Conservation (phyloP, 2,329 filamentous ascomycete species). For the Thielaviopsis musarum region DNA sequence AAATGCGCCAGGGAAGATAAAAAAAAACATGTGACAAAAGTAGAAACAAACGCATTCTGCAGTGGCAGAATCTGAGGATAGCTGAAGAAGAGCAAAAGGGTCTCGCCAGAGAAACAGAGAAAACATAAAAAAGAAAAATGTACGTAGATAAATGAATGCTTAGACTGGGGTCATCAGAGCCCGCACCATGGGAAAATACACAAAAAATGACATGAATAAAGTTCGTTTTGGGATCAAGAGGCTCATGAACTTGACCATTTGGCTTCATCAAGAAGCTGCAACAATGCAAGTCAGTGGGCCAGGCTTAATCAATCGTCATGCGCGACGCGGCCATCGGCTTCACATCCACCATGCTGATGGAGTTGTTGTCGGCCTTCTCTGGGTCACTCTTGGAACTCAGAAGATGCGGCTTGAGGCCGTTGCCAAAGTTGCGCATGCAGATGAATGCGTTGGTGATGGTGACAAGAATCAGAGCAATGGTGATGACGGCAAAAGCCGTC, state of each 20-base stretch:
- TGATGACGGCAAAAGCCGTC: conserved; percentile 87
- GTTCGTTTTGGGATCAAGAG: background rate
- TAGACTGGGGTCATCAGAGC: background rate
- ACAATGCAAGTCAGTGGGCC: background rate
- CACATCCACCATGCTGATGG: conserved; percentile 38
- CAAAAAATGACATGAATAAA: background rate
- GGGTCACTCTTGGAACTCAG: conserved; percentile 32
- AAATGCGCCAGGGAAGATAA: background rate
- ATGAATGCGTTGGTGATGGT: conserved; percentile 78
- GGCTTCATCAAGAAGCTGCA: background rate
- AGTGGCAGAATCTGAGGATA: background rate
- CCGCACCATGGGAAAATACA: background rate
- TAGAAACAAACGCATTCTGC: background rate
- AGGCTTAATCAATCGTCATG: conserved; percentile 43
- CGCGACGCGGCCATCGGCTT: conserved; percentile 37
- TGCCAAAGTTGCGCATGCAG: conserved; percentile 81
- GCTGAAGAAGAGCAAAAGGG: background rate
- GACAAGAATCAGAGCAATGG: conserved; percentile 69
- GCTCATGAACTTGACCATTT: background rate
- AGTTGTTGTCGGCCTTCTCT: conserved; percentile 39
- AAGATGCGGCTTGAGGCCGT: conserved; percentile 77
- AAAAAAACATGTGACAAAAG: background rate
- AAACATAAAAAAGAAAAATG: conserved; percentile 1
- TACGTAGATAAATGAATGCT: background rate
- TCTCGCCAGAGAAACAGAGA: background rate